Base-by-base conservation (phyloP, 768 basidiomycete genomes). In the Boletellus emodensis region DNA sequence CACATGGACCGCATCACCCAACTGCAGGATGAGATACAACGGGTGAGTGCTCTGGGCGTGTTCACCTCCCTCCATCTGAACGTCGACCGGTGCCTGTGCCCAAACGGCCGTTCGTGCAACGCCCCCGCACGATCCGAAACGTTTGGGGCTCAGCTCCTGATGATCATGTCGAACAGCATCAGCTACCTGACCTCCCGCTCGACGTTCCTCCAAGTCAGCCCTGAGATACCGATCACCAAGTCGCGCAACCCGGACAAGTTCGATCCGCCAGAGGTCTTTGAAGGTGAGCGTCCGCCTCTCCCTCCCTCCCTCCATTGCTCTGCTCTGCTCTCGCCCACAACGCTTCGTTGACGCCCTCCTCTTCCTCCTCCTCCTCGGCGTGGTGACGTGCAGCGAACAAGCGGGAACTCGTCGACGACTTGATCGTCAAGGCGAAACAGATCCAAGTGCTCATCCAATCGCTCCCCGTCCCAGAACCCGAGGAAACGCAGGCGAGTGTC, bases 1-100 rank as follows among this genome's bases (percentile, higher is more conserved):
- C 84, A 90, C 76, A 94, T 94, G 93, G 92, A 94, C 78, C 85
- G 91, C 72, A 89, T 94, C 68, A 94, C 93, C 10, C 93, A 94
- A 68, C 83, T 94, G 48, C 91, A 94, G 76, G 87, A 95, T 81
- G 88, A 88, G 70, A 91, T 93, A 52, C 92, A 95, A 71, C 83
- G 88, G 73, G 90, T 87, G 47, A 46, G 62, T 46, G 26, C 43
- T 7, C 15, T 10, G 34, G 26, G 12, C 42, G 10, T 17, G 15
- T 26, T n/a, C 20, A 40, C 40, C 24, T 11, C 40, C 15, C 30
- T 17, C 15, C 11, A 30, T 30, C 30, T 30, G 30, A 30, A 30
- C 30, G 10, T 24, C 24, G 24, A 24, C 24, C 6, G n/a, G n/a
- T n/a, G n/a, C n/a, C n/a, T n/a, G n/a, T n/a, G n/a, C n/a, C n/a